Evolutionary conservation across 805 yeast species (phyloP).

Genomic region (Barnettozyma vustinii): DNA sequence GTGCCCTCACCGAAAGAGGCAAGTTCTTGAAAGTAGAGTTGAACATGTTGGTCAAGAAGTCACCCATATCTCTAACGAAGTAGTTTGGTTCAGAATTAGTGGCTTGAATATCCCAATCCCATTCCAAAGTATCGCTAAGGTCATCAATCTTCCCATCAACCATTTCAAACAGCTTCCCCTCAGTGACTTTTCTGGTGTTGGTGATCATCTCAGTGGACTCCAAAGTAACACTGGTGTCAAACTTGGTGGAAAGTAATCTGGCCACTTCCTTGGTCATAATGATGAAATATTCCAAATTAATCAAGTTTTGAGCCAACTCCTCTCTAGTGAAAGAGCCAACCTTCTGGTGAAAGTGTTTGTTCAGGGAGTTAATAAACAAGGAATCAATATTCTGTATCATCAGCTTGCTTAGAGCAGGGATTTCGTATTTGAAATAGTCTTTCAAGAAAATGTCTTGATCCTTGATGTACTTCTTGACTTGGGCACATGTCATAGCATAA

Average conservation of each 20-base stretch:
- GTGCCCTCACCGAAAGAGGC: slow-evolving; percentile 70
- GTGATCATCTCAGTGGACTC: slow-evolving; percentile 51
- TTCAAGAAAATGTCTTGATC: slow-evolving; percentile 61
- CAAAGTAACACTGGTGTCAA: slow-evolving; percentile 38
- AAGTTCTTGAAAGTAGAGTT: slow-evolving; percentile 77
- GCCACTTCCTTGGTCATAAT: slow-evolving; percentile 64
- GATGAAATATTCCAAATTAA: slow-evolving; percentile 82
- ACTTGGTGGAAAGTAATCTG: slow-evolving; percentile 30
- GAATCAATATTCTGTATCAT: slow-evolving; percentile 59
- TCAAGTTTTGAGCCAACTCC: slow-evolving; percentile 81
- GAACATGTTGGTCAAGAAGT: slow-evolving; percentile 79
- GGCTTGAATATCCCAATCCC: slow-evolving; percentile 66
- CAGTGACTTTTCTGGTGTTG: slow-evolving; percentile 63
- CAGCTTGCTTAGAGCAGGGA: slow-evolving; percentile 54
- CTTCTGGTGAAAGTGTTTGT: slow-evolving; percentile 54
- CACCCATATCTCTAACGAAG: slow-evolving; percentile 77
- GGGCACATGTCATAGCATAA: slow-evolving; percentile 81
- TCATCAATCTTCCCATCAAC: slow-evolving; percentile 78
- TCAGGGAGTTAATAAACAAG: slow-evolving; percentile 62
- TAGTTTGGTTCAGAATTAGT: slow-evolving; percentile 59
- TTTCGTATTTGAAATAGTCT: slow-evolving; percentile 58
- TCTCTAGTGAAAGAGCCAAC: slow-evolving; percentile 76
- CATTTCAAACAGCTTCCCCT: slow-evolving; percentile 72
- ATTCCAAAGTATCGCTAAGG: slow-evolving; percentile 77
- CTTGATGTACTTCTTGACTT: slow-evolving; percentile 58